Evolutionary conservation across 1,284 basidiomycete species (phyloP).

Genomic region (Leucoagaricus sp.): DNA sequence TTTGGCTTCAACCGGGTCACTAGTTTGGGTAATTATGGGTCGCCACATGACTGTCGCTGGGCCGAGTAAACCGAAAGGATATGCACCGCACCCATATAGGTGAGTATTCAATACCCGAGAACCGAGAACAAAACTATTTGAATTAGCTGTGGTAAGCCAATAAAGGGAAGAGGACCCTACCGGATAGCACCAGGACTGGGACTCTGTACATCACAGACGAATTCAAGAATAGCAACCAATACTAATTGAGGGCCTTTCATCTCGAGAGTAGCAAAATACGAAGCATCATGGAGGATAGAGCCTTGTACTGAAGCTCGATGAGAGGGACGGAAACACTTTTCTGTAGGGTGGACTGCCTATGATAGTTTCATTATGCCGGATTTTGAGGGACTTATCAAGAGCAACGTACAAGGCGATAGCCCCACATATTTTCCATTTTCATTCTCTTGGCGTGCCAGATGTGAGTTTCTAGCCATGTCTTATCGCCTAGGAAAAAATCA

Average conservation of each 20-base stretch:
- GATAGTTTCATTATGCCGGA: not conserved
- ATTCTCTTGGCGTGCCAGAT: constrained; percentile 94
- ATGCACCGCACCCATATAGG: constrained; percentile 62
- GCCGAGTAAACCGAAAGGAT: constrained; percentile 71
- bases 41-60: constrained; percentile 80
- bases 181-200: constrained; percentile 56
- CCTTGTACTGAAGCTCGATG: constrained; percentile 84
- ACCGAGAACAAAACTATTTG: constrained; percentile 54
- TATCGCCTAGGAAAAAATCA: constrained; percentile 56
- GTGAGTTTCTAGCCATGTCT: constrained; percentile 91
- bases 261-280: constrained; percentile 79
- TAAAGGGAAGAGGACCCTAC: constrained; percentile 34
- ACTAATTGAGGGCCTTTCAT: constrained; percentile 61
- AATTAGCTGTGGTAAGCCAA: not conserved
- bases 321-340: constrained; percentile 88
- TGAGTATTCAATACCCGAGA: constrained; percentile 59
- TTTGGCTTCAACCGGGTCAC: not conserved
- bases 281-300: constrained; percentile 85
- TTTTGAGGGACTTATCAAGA: not conserved
- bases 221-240: constrained; percentile 54
- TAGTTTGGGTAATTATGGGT: constrained; percentile 26
- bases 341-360: constrained; percentile 80
- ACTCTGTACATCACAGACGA: constrained; percentile 64
- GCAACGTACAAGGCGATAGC: constrained; percentile 71
- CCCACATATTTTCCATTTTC: constrained; percentile 91